Percentiles rank a stretch among this genome's conserved stretches.
Conservation (phyloP, 805 yeast genomes). For the Candida vaughaniae region DNA sequence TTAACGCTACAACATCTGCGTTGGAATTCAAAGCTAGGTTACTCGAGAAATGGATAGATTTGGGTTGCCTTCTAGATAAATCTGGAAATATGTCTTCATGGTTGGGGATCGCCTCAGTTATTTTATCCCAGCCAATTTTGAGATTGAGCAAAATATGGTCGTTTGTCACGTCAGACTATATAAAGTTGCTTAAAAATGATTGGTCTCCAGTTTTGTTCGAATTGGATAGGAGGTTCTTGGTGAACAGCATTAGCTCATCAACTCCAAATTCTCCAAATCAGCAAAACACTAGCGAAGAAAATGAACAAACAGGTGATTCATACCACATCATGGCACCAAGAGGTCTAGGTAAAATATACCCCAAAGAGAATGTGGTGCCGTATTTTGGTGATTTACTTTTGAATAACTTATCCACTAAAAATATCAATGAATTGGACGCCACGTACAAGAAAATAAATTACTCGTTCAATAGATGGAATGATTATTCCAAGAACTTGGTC, state of each 20-base stretch:
- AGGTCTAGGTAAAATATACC: conserved; percentile 74
- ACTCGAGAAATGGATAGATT: conserved; percentile 77
- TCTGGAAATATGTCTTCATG: conserved; percentile 93
- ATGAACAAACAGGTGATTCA: conserved; percentile 38
- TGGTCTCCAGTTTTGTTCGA: conserved; percentile 96
- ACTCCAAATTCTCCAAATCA: conserved; percentile 11
- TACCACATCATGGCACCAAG: conserved; percentile 83
- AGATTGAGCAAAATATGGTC: conserved; percentile 77
- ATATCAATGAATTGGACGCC: conserved; percentile 57
- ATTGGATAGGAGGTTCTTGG: conserved; percentile 70
- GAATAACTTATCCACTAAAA: conserved; percentile 28
- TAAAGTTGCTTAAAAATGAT: conserved; percentile 65
- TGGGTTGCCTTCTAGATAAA: conserved; percentile 75
- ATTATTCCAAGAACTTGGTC: conserved; percentile 52
- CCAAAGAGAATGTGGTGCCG: conserved; percentile 79
- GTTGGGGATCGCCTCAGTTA: conserved; percentile 82
- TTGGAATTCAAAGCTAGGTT: conserved; percentile 58
- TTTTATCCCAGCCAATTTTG: conserved; percentile 79
- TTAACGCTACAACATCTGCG: conserved; percentile 16
- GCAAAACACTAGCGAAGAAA: neutral
- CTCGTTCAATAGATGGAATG: conserved; percentile 82
- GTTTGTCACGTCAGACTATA: conserved; percentile 55
- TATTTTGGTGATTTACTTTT: conserved; percentile 85
- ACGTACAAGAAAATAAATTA: conserved; percentile 66
- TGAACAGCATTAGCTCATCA: conserved; percentile 19